Percentiles rank a stretch among this genome's conserved stretches.
These are phyloP conservation scores for Camelina neglecta DNA, from an alignment of 345 rosid genomes.

Conservation along the genomic window DNA sequence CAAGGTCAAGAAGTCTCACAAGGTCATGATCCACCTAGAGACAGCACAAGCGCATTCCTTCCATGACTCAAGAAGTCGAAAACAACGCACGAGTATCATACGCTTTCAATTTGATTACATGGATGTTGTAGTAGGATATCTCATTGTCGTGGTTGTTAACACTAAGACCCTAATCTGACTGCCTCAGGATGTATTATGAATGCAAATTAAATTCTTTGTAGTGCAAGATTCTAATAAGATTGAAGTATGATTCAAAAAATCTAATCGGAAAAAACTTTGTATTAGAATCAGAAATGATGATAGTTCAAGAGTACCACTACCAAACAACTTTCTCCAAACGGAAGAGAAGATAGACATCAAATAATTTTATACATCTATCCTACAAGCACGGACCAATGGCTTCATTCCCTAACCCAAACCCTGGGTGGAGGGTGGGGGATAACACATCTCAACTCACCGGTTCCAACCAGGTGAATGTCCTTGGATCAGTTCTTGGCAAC, in stretches of 20 bases:
- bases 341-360: constrained; percentile 37
- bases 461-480: constrained; percentile 37
- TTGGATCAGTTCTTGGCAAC: constrained; percentile 27
- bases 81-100: neutral
- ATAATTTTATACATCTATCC: constrained; percentile 40
- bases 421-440: neutral
- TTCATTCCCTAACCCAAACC: constrained; percentile 43
- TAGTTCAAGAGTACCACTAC: constrained; percentile 10
- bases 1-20: constrained; percentile 39
- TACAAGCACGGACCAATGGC: constrained; percentile 50
- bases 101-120: constrained; percentile 10
- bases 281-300: constrained; percentile 4
- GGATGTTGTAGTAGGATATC: constrained; percentile 22
- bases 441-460: constrained; percentile 37
- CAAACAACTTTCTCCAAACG: constrained; percentile 17
- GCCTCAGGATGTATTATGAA: constrained; percentile 1
- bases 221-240: constrained; percentile 23
- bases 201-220: constrained; percentile 13
- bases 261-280: constrained; percentile 9
- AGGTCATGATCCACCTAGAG: constrained; percentile 36
- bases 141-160: neutral
- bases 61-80: constrained; percentile 22
- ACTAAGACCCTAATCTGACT: constrained; percentile 21
- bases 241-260: constrained; percentile 8
- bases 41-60: constrained; percentile 42